phyloP scores from a whole-genome alignment of 768 basidiomycete genomes.

The Tremella mesenterica region DNA sequence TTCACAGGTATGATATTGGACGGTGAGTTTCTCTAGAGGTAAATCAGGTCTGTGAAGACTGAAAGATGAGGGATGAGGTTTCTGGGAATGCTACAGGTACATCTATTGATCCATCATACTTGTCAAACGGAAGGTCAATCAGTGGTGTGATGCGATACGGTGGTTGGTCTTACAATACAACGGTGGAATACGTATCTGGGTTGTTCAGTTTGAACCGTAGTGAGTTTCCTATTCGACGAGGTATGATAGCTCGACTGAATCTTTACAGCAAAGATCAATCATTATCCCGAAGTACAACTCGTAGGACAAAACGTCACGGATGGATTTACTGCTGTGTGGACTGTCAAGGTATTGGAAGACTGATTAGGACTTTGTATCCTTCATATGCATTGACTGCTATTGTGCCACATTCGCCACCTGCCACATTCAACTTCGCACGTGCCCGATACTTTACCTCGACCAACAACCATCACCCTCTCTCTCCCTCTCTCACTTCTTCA shows the following conservation, averaged over 20 bases:
- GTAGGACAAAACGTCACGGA: neutral
- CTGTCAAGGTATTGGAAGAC: neutral
- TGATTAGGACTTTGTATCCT: too few species aligned
- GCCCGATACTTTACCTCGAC: too few species aligned
- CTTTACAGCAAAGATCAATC: neutral
- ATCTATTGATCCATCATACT: neutral
- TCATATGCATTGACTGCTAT: too few species aligned
- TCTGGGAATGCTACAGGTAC: constrained; percentile 4
- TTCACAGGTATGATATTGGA: constrained; percentile 2
- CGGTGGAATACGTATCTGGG: neutral
- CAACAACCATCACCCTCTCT: too few species aligned
- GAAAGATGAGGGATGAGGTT: neutral
- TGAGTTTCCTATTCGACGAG: neutral
- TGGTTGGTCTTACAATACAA: constrained; percentile 7
- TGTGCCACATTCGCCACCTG: too few species aligned
- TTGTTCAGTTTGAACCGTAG: neutral
- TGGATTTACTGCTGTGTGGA: neutral
- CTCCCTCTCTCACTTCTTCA: too few species aligned
- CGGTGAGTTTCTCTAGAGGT: neutral
- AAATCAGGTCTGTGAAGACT: neutral
- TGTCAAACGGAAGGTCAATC: neutral
- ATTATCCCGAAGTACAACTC: neutral
- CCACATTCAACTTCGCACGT: too few species aligned
- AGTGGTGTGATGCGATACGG: neutral
- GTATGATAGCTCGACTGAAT: neutral